phyloP scores from a whole-genome alignment of 2,329 filamentous ascomycete species.

The Nemania serpens region DNA sequence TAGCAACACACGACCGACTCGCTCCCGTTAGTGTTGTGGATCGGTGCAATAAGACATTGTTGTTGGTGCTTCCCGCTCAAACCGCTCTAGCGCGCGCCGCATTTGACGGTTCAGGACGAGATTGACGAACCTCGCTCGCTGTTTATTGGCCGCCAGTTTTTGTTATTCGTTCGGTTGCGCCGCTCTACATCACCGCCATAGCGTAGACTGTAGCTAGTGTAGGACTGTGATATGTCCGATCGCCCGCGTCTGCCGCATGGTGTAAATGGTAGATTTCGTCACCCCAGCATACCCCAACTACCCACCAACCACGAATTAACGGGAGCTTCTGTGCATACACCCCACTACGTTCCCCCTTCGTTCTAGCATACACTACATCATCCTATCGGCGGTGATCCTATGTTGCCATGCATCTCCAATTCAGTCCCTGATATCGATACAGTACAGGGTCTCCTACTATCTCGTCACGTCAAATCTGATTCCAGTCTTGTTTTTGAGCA shows the following conservation, averaged over 20 bases:
- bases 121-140: too few species aligned
- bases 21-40: slow-evolving; percentile 12
- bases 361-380: too few species aligned
- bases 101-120: slow-evolving; percentile 12
- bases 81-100: slow-evolving; percentile 18
- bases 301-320: slow-evolving; percentile 18
- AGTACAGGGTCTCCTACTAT: not conserved
- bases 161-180: slow-evolving; percentile 20
- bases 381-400: not conserved
- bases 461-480: not conserved
- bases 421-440: not conserved
- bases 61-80: slow-evolving; percentile 24
- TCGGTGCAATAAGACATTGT: slow-evolving; percentile 22
- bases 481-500: not conserved
- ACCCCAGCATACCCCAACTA: not conserved
- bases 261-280: slow-evolving; percentile 8
- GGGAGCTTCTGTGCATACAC: slow-evolving; percentile 9
- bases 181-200: slow-evolving; percentile 1
- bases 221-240: slow-evolving; percentile 22
- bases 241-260: slow-evolving; percentile 25
- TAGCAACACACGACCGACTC: slow-evolving; percentile 7
- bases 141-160: slow-evolving; percentile 21
- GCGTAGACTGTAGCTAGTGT: not conserved
- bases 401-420: slow-evolving; percentile 10
- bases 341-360: too few species aligned